Conservation (phyloP, 176 grass and related monocot species). For the Echinochloa phyllopogon region DNA sequence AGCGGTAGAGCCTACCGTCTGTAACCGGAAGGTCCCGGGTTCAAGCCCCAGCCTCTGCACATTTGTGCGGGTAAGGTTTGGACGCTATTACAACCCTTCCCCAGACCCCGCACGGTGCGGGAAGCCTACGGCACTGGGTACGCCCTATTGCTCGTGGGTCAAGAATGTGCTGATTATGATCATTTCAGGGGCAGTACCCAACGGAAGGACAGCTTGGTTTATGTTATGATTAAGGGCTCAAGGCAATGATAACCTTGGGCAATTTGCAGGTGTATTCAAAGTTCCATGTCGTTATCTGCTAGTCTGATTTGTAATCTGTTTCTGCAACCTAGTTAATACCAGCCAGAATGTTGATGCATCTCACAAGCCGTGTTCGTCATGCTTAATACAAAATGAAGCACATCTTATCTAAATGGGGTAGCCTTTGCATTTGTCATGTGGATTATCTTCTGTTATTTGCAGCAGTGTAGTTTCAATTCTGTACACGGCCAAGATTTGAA, state of each 20-base stretch:
- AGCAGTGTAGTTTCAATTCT: background rate
- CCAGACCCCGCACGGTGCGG: no score
- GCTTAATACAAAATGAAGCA: slow-evolving; percentile 34
- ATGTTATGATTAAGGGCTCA: background rate
- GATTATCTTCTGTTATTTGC: background rate
- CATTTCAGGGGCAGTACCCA: slow-evolving; percentile 1
- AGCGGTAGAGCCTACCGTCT: no score
- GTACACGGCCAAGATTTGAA: background rate
- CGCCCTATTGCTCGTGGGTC: background rate
- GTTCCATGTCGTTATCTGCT: slow-evolving; percentile 10
- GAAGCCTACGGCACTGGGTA: no score
- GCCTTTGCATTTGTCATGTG: background rate
- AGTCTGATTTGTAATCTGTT: background rate
- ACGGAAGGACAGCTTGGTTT: slow-evolving; percentile 36
- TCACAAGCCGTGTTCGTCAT: slow-evolving; percentile 17
- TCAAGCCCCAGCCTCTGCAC: no score
- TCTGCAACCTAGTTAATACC: slow-evolving; percentile 14
- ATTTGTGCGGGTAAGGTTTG: no score
- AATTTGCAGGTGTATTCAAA: slow-evolving; percentile 31
- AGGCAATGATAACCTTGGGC: slow-evolving; percentile 25
- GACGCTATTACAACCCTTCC: no score
- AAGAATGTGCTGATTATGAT: slow-evolving; percentile 3
- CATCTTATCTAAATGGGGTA: slow-evolving; percentile 18
- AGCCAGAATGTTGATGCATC: slow-evolving; percentile 24
- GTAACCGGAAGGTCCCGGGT: no score